A percentile compares a stretch with the other conserved stretches of the same genome.
Conservation (phyloP, 176 grass and related monocot species). For the Musa acuminata region DNA sequence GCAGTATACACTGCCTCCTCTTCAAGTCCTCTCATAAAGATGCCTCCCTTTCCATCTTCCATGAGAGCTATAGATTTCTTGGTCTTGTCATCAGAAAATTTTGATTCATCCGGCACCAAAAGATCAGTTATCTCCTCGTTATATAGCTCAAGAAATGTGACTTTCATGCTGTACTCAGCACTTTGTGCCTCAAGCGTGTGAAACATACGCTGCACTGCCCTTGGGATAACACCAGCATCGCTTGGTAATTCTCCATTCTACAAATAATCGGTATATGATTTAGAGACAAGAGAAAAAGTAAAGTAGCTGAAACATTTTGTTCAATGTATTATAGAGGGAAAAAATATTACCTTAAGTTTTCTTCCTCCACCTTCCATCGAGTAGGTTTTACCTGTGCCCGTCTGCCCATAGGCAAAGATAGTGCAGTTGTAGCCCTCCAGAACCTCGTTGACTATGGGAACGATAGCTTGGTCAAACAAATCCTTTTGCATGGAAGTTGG, state of each 20-base stretch:
- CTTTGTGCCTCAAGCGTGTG: conserved; percentile 56
- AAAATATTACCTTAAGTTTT: conserved; percentile 39
- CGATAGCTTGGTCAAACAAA: conserved; percentile 75
- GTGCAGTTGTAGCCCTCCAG: conserved; percentile 86
- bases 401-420: conserved; percentile 86
- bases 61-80: conserved; percentile 80
- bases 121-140: conserved; percentile 89
- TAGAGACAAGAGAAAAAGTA: not conserved
- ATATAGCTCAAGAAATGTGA: conserved; percentile 79
- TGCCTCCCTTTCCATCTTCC: conserved; percentile 88
- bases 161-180: conserved; percentile 82
- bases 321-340: not conserved
- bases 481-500: conserved; percentile 64
- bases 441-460: conserved; percentile 69
- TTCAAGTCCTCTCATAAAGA: conserved; percentile 72
- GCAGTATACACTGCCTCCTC: conserved; percentile 76
- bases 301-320: not conserved
- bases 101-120: conserved; percentile 61
- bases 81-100: conserved; percentile 65
- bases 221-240: conserved; percentile 81
- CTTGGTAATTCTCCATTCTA: conserved; percentile 58
- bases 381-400: conserved; percentile 85
- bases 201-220: conserved; percentile 56
- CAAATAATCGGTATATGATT: not conserved
- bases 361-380: conserved; percentile 82